phyloP scores from a whole-genome alignment of 768 basidiomycete species.

The Phallus indusiatus region DNA sequence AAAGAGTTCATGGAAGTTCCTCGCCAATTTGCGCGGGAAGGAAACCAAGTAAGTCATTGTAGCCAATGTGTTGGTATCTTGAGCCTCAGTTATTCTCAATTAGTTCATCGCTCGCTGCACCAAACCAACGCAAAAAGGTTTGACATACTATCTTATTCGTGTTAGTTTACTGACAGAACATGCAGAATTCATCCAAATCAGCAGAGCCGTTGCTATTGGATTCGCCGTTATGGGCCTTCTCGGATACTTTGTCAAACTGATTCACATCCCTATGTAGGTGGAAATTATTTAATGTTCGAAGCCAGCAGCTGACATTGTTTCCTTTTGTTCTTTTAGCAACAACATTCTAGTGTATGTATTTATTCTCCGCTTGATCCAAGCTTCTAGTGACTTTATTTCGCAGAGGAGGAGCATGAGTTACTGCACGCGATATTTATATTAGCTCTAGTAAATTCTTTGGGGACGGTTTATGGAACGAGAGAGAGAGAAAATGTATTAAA shows the following conservation, averaged over 20 bases:
- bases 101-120: slow-evolving; percentile 97
- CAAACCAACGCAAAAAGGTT: slow-evolving; percentile 94
- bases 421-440: too few species aligned
- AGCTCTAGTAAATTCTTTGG: slow-evolving; percentile 14
- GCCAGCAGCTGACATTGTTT: slow-evolving; percentile 12
- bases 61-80: slow-evolving; percentile 9
- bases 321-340: slow-evolving; percentile 50
- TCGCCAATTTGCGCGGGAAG: slow-evolving; percentile 86
- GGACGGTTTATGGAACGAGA: background rate
- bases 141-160: slow-evolving; percentile 13
- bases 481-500: background rate
- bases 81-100: background rate
- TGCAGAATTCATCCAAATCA: slow-evolving; percentile 90
- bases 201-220: slow-evolving; percentile 91
- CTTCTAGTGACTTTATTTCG: slow-evolving; percentile 10
- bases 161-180: background rate
- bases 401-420: slow-evolving; percentile 66
- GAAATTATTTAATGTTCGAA: background rate
- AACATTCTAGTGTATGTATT: slow-evolving; percentile 91
- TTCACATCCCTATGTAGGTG: slow-evolving; percentile 95
- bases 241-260: slow-evolving; percentile 96
- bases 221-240: slow-evolving; percentile 99
- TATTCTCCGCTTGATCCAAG: background rate
- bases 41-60: slow-evolving; percentile 65
- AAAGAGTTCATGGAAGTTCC: slow-evolving; percentile 87